phyloP scores from a whole-genome alignment of 768 basidiomycete genomes.

The Lactifluus piperatus region DNA sequence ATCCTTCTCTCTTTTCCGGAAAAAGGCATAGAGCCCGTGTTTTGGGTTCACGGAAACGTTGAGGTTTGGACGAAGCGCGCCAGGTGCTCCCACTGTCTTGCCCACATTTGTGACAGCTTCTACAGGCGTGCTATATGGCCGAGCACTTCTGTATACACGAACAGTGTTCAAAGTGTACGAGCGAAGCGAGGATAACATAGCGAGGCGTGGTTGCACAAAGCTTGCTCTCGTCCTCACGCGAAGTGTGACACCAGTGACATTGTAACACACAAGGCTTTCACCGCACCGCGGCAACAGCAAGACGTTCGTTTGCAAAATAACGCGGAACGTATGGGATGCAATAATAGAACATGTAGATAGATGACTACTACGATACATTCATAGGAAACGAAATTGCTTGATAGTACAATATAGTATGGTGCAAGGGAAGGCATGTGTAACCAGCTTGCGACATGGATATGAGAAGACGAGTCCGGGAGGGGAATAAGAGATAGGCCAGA shows the following conservation, averaged over 20 bases:
- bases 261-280: not conserved
- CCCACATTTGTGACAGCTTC: not conserved
- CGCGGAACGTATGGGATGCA: not conserved
- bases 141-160: not conserved
- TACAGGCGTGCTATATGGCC: slow-evolving; percentile 15
- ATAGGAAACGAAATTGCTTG: not conserved
- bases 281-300: not conserved
- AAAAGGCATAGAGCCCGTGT: slow-evolving; percentile 75
- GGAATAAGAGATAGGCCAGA: not conserved
- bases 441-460: not conserved
- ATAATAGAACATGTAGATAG: not conserved
- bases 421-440: not conserved
- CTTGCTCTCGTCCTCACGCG: not conserved
- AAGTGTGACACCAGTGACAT: not conserved
- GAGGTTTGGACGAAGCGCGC: slow-evolving; percentile 35
- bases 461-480: too few species aligned
- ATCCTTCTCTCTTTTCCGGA: slow-evolving; percentile 45
- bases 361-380: not conserved
- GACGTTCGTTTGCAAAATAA: not conserved
- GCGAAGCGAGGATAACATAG: slow-evolving; percentile 15
- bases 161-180: not conserved
- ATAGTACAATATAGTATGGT: not conserved
- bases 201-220: not conserved
- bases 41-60: slow-evolving; percentile 41
- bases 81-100: slow-evolving; percentile 7